Base-by-base conservation (phyloP, 305 asterid species). In the Fraxinus paxiana region DNA sequence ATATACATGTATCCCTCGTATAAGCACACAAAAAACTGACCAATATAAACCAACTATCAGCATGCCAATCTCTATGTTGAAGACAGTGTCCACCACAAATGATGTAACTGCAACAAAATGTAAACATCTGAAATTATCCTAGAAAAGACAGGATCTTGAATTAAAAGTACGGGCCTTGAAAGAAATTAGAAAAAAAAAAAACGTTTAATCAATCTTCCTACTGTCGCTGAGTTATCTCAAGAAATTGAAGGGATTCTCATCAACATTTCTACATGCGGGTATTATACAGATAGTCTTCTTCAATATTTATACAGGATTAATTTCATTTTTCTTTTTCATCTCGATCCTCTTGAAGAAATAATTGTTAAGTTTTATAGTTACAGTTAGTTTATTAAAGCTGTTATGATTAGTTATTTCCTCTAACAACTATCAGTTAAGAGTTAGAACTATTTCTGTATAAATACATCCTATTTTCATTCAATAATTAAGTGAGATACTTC, bases 11-110 rank as follows among this genome's bases (percentile, higher is more conserved):
- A 51, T 80, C 30, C 65, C 71, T 77, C 34, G 70, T 78, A 54
- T 56, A 63, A 70, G 80, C 12, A 51, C 15, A 76, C 37, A 77
- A 79, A 84, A 84, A 84, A 83, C 89, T 80, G 13, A 90, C 93
- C 90, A 13, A 46, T 51, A 83, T 72, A 88, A 76, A 73, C 93
- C 91, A 30, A 82, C 18, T 30, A 88, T 77, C 82, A 87, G 83
- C 85, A 78, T 35, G 70, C 83, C 35, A 76, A 86, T 82, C 86
- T 81, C 87, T 7, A 81, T 12, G 76, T 41, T 41, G 51, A 41
- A 41, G 51, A 41, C 51, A 41, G 12, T 41, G 51, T 41, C 51
- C 51, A 41, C 15, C 51, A 84, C 79, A 73, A 86, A 78, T 46
- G 91, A 83, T 63, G 81, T 46, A 76, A 30, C 93, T 88, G 89